Conservation (phyloP, 768 basidiomycete genomes). For the Leccinum uliginosum region DNA sequence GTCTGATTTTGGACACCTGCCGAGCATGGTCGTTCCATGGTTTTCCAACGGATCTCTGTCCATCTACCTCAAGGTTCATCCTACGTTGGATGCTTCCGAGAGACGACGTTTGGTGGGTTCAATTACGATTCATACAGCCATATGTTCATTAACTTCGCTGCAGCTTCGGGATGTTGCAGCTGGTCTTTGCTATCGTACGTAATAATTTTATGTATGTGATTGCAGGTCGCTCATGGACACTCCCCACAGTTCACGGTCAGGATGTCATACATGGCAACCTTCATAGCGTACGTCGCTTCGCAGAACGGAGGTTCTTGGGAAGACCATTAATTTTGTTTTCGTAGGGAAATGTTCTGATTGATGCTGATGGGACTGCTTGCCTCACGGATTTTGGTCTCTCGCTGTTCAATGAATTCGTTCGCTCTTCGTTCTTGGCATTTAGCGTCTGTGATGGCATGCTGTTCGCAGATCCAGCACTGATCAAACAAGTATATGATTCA, state of each 20-base stretch:
- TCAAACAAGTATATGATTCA: conserved; percentile 1
- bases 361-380: conserved; percentile 35
- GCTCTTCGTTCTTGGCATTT: conserved; percentile 31
- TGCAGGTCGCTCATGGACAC: neutral
- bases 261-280: conserved; percentile 34
- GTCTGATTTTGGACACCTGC: conserved; percentile 26
- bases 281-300: conserved; percentile 26
- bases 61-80: conserved; percentile 13
- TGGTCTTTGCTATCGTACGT: conserved; percentile 26
- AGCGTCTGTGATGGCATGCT: conserved; percentile 35
- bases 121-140: neutral
- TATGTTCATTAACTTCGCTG: neutral
- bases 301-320: neutral
- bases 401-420: conserved; percentile 21
- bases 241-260: conserved; percentile 19
- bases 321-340: neutral
- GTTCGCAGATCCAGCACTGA: conserved; percentile 41
- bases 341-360: conserved; percentile 42
- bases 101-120: conserved; percentile 15
- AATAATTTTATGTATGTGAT: neutral
- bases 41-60: conserved; percentile 23
- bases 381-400: conserved; percentile 47
- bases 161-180: conserved; percentile 21
- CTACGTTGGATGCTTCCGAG: neutral
- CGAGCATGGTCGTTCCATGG: conserved; percentile 34